Conservation (phyloP, 2,329 filamentous ascomycete genomes). For the Exophiala sideris region DNA sequence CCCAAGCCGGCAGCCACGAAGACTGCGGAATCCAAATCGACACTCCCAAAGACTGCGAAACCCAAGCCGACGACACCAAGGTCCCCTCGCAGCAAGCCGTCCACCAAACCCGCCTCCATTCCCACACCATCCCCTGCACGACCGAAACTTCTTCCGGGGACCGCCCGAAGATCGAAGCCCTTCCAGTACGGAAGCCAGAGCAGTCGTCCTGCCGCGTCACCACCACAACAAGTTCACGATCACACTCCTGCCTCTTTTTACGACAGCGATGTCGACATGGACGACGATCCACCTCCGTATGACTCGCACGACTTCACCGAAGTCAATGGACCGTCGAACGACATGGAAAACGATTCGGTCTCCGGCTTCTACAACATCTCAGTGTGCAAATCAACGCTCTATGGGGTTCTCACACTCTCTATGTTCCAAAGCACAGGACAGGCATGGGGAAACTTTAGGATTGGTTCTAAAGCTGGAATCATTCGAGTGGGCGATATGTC, state of each 20-base stretch:
- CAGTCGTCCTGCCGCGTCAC: background rate
- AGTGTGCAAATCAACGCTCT: background rate
- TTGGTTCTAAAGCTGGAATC: conserved; percentile 10
- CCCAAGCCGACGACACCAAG: conserved; percentile 2
- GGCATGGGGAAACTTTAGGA: conserved; percentile 16
- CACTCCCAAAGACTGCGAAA: background rate
- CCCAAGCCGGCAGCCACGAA: background rate
- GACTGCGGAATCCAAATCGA: background rate
- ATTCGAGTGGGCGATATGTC: conserved; percentile 10
- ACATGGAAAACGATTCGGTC: conserved; percentile 2
- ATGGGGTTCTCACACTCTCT: background rate
- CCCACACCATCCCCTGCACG: background rate
- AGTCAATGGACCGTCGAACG: background rate
- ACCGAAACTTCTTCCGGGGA: conserved; percentile 4
- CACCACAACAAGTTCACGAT: background rate
- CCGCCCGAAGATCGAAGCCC: conserved; percentile 10
- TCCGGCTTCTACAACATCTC: conserved; percentile 20
- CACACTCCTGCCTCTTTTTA: conserved; percentile 5
- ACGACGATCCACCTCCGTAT: conserved; percentile 10
- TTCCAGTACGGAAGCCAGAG: background rate
- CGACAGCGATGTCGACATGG: conserved; percentile 13
- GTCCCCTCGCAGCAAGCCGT: background rate
- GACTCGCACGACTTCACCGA: conserved; percentile 11
- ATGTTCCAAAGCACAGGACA: conserved; percentile 4
- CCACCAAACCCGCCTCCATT: background rate